phyloP scores from a whole-genome alignment of 2,329 filamentous ascomycete species.

The Shiraia sp. region DNA sequence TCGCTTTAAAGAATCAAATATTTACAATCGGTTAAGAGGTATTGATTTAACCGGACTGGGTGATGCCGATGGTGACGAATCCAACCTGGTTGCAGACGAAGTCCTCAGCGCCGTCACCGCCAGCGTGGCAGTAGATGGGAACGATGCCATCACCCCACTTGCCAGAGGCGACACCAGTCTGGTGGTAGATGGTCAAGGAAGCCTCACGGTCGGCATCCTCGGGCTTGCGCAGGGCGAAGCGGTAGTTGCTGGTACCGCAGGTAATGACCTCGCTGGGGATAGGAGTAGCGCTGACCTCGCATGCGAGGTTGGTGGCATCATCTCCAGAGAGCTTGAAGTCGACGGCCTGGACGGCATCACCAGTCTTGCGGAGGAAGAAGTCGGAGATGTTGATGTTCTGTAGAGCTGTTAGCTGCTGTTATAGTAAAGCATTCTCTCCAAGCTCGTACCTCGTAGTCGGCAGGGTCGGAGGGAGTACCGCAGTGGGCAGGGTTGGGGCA shows the following conservation, averaged over 20 bases:
- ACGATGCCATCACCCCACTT: slow-evolving; percentile 11
- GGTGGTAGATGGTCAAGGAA: slow-evolving; percentile 19
- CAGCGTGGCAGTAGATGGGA: slow-evolving; percentile 25
- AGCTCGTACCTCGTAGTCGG: slow-evolving; percentile 5
- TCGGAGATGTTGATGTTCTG: slow-evolving; percentile 25
- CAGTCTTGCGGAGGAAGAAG: slow-evolving; percentile 23
- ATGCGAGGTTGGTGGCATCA: slow-evolving; percentile 15
- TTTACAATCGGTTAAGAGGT: no score
- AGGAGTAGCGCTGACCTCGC: slow-evolving; percentile 10
- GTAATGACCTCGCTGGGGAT: slow-evolving; percentile 16
- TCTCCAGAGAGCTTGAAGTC: slow-evolving; percentile 26
- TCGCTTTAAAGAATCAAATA: no score
- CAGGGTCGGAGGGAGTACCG: slow-evolving; percentile 11
- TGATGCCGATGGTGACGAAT: slow-evolving; percentile 15
- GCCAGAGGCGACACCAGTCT: slow-evolving; percentile 14
- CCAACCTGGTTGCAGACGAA: slow-evolving; percentile 20
- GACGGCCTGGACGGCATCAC: slow-evolving; percentile 17
- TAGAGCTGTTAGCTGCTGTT: no score
- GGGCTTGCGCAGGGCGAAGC: slow-evolving; percentile 16
- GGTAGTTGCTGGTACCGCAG: slow-evolving; percentile 22
- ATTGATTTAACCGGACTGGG: not conserved
- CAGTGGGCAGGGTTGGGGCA: slow-evolving; percentile 30
- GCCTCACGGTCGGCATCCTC: slow-evolving; percentile 5
- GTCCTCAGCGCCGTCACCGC: slow-evolving; percentile 21
- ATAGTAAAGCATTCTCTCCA: no score